These are phyloP conservation scores for Pseudonectria foliicola DNA, from an alignment of 2,329 filamentous ascomycete genomes.

Conservation along the genomic window DNA sequence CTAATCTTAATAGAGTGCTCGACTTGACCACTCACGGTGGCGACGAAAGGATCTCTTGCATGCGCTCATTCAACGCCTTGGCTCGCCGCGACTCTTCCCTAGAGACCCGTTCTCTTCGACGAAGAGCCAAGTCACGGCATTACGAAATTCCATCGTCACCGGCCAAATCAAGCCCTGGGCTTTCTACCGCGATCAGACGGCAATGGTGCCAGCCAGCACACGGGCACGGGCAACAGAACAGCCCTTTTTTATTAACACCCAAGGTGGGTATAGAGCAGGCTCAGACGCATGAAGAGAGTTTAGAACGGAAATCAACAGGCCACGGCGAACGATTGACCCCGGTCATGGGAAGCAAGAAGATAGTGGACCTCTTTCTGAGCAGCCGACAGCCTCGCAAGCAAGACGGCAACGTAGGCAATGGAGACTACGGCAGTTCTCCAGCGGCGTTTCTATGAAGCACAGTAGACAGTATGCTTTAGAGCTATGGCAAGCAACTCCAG, in stretches of 20 bases:
- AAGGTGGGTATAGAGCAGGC: too few relatives aligned
- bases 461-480: background rate
- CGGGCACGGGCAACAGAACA: too few relatives aligned
- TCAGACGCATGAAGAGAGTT: too few relatives aligned
- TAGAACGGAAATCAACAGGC: too few relatives aligned
- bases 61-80: slow-evolving; percentile 21
- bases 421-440: slow-evolving; percentile 21
- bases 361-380: slow-evolving; percentile 49
- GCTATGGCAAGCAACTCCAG: background rate
- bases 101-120: slow-evolving; percentile 15
- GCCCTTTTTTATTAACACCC: too few relatives aligned
- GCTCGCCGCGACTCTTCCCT: slow-evolving; percentile 8
- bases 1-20: slow-evolving; percentile 8
- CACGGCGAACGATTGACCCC: slow-evolving; percentile 23
- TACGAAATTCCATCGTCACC: slow-evolving; percentile 15
- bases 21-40: background rate
- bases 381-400: slow-evolving; percentile 37
- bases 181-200: slow-evolving; percentile 12
- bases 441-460: slow-evolving; percentile 25
- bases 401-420: slow-evolving; percentile 21
- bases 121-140: slow-evolving; percentile 13
- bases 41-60: slow-evolving; percentile 9
- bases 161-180: slow-evolving; percentile 23
- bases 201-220: slow-evolving; percentile 9
- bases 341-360: slow-evolving; percentile 38